A percentile compares a stretch with the other conserved stretches of the same genome.
Conservation (phyloP, 306 rosid genomes). For the Quercus dentata region DNA sequence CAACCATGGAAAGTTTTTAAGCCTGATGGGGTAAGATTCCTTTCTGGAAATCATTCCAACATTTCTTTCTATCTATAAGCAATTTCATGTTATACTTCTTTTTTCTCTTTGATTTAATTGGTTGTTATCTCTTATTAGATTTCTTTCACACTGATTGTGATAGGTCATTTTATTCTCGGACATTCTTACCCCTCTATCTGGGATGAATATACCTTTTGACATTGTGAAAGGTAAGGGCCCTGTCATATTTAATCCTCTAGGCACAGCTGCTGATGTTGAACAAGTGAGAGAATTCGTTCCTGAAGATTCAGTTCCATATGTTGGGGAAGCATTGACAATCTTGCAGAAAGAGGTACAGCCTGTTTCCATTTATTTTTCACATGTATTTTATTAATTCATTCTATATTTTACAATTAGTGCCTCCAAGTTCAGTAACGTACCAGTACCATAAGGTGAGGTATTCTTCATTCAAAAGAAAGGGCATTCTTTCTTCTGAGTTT, state of each 20-base stretch:
- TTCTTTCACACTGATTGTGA: slow-evolving; percentile 19
- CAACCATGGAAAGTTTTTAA: slow-evolving; percentile 96
- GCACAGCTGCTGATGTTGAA: slow-evolving; percentile 59
- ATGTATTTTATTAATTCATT: slow-evolving; percentile 1
- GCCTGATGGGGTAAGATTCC: slow-evolving; percentile 85
- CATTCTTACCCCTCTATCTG: slow-evolving; percentile 95
- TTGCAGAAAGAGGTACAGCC: slow-evolving; percentile 77
- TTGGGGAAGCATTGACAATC: slow-evolving; percentile 84
- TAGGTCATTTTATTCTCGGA: slow-evolving; percentile 97
- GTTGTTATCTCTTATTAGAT: slow-evolving; percentile 1
- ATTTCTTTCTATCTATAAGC: no score
- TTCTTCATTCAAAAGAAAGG: slow-evolving; percentile 6
- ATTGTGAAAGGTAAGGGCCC: slow-evolving; percentile 99
- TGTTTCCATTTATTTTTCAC: slow-evolving; percentile 1
- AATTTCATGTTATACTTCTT: not conserved
- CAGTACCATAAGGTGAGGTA: not conserved
- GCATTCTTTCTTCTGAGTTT: not conserved
- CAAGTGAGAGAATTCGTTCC: slow-evolving; percentile 87
- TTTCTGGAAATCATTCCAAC: slow-evolving; percentile 7
- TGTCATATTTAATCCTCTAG: slow-evolving; percentile 68
- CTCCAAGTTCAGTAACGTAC: slow-evolving; percentile 1
- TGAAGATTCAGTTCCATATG: slow-evolving; percentile 93
- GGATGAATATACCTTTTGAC: slow-evolving; percentile 98
- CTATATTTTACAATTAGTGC: slow-evolving; percentile 5
- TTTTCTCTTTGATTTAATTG: not conserved